Conservation (phyloP, 169 alveolate genomes). For the Amoebophrya sp. region DNA sequence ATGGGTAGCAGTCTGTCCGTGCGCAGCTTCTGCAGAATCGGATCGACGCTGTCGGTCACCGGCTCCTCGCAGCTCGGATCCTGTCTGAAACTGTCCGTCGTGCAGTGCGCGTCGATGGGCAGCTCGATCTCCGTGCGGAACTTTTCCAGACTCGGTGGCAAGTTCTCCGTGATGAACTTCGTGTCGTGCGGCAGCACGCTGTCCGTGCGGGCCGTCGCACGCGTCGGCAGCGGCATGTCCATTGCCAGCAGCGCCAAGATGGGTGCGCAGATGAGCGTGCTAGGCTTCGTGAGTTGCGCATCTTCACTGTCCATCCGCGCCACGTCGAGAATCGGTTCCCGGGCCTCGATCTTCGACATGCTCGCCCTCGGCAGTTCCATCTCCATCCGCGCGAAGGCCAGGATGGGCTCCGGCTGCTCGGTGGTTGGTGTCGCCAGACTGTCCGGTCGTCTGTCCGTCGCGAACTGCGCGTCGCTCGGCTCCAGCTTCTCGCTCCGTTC, state of each 20-base stretch:
- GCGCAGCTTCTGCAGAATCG: too few species aligned
- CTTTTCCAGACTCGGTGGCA: background rate
- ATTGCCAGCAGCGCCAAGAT: background rate
- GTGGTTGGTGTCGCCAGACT: background rate
- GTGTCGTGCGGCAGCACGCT: background rate
- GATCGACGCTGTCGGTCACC: too few species aligned
- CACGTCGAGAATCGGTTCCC: background rate
- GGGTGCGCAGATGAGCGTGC: too few species aligned
- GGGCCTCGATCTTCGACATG: background rate
- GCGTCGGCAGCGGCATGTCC: background rate
- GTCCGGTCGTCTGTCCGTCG: background rate
- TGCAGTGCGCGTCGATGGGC: too few species aligned
- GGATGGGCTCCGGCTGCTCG: constrained; percentile 21
- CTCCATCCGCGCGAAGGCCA: background rate
- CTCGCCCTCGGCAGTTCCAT: background rate
- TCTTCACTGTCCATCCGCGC: too few species aligned
- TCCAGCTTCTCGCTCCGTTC: background rate
- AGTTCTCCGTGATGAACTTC: background rate
- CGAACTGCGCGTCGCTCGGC: background rate
- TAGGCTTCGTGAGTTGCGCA: too few species aligned
- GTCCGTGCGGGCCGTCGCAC: background rate
- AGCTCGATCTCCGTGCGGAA: constrained; percentile 3
- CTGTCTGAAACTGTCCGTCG: too few species aligned
- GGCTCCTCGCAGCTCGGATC: too few species aligned
- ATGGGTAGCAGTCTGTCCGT: background rate